These are phyloP conservation scores for Arabidopsis thaliana DNA, from an alignment of 345 rosid species.

Conservation along the genomic window TAIR10.1 NC_003076.8:19386001-19386500, in stretches of 20 bases:
- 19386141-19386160: too few species aligned
- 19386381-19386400: background rate
- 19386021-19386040: too few species aligned
- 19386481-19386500: constrained; percentile 11
- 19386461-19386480: background rate
- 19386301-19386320: background rate
- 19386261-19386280: background rate
- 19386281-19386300: background rate
- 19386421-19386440: background rate
- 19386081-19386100: too few species aligned
- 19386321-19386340: background rate
- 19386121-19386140: too few species aligned
- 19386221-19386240: background rate
- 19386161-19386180: background rate
- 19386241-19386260: background rate
- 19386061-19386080: too few species aligned
- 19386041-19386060: too few species aligned
- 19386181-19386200: background rate
- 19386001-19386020: too few species aligned
- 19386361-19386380: background rate
- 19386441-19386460: background rate
- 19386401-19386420: background rate
- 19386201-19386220: background rate
- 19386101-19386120: too few species aligned
- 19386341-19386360: background rate